These are phyloP conservation scores for Saksenaea oblongispora DNA, from an alignment of 371 early-diverging fungal genomes.

Conservation along the genomic window DNA sequence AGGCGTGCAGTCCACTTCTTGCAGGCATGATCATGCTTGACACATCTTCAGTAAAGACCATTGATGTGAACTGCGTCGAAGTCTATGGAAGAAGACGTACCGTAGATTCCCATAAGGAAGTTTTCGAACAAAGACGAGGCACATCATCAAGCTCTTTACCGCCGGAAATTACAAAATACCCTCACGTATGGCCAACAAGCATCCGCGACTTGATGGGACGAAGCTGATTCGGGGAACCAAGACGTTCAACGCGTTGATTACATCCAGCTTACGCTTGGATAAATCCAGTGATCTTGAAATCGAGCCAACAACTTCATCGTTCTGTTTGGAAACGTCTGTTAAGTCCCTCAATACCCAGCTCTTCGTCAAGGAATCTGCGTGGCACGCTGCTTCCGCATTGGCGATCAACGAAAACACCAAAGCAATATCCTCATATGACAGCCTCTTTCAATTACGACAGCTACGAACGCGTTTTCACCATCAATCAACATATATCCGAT, in stretches of 20 bases:
- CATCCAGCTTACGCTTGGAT: constrained; percentile 12
- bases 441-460: constrained; percentile 3
- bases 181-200: background rate
- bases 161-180: background rate
- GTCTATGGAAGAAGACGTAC: constrained; percentile 14
- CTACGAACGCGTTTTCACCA: constrained; percentile 8
- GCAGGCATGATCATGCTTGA: constrained; percentile 19
- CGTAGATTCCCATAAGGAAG: constrained; percentile 6
- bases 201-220: background rate
- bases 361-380: constrained; percentile 5
- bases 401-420: background rate
- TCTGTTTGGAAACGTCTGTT: constrained; percentile 3
- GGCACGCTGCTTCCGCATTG: constrained; percentile 3
- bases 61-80: constrained; percentile 28
- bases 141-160: background rate
- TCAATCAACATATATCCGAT: constrained; percentile 3
- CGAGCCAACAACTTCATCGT: background rate
- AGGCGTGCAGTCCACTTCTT: constrained; percentile 12
- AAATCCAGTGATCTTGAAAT: background rate
- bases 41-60: constrained; percentile 13
- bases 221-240: constrained; percentile 11
- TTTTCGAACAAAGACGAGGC: background rate
- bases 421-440: background rate
- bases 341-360: background rate
- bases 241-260: constrained; percentile 6